Percentiles rank a stretch among this genome's conserved stretches.
phyloP scores from a whole-genome alignment of 371 early-diverging fungal species.

The Parasitella parasitica region DNA sequence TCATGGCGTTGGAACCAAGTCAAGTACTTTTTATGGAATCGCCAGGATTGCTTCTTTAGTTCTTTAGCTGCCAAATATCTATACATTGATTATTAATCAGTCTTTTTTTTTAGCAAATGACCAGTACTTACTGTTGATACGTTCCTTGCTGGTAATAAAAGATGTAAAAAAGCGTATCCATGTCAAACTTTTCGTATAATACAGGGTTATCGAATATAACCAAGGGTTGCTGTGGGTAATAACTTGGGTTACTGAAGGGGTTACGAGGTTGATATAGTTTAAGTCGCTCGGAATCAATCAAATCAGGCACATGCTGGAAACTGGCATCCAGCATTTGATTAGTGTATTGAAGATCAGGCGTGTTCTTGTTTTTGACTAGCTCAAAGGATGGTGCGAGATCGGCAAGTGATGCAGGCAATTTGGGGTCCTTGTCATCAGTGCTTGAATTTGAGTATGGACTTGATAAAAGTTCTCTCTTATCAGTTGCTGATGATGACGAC shows the following conservation, averaged over 20 bases:
- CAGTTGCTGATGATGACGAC: background rate
- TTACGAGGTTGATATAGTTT: conserved; percentile 73
- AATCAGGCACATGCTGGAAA: conserved; percentile 74
- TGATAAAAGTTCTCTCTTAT: conserved; percentile 1
- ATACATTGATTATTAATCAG: background rate
- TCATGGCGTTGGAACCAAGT: conserved; percentile 99
- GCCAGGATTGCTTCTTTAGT: conserved; percentile 97
- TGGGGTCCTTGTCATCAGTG: conserved; percentile 34
- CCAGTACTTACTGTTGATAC: conserved; percentile 85
- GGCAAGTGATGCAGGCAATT: conserved; percentile 72
- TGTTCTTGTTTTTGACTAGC: conserved; percentile 52
- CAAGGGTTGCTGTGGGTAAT: conserved; percentile 89
- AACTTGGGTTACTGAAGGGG: conserved; percentile 80
- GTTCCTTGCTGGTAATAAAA: conserved; percentile 98
- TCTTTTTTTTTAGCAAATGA: background rate
- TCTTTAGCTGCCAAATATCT: conserved; percentile 95
- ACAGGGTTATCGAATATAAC: conserved; percentile 80
- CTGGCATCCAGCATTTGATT: conserved; percentile 79
- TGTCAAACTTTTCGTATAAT: conserved; percentile 89
- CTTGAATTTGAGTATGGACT: background rate
- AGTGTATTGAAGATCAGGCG: conserved; percentile 37
- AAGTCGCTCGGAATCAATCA: conserved; percentile 71
- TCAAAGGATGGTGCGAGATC: conserved; percentile 81
- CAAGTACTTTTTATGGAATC: conserved; percentile 98
- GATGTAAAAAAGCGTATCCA: conserved; percentile 97